Conservation (phyloP, 306 rosid genomes). For the Sicyos baderoa region DNA sequence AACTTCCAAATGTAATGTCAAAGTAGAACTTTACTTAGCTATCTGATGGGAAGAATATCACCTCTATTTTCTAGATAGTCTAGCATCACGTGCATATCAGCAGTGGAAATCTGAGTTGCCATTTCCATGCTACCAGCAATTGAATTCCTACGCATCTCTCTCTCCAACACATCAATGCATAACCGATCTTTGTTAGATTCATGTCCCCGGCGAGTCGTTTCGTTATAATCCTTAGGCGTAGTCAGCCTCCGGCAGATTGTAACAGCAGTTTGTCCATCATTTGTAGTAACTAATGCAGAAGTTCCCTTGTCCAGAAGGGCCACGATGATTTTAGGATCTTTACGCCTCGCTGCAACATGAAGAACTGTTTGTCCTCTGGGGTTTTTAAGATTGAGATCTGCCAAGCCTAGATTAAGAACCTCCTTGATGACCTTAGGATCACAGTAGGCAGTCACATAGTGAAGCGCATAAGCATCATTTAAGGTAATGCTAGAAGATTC, state of each 20-base stretch:
- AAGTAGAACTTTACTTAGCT: neutral
- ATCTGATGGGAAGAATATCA: slow-evolving; percentile 24
- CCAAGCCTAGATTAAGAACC: slow-evolving; percentile 49
- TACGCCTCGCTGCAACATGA: slow-evolving; percentile 87
- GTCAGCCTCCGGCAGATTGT: slow-evolving; percentile 81
- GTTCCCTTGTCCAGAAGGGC: slow-evolving; percentile 64
- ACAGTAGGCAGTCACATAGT: slow-evolving; percentile 76
- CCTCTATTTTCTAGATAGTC: slow-evolving; percentile 81
- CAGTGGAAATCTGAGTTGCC: slow-evolving; percentile 37
- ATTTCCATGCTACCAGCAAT: slow-evolving; percentile 32
- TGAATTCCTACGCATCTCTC: slow-evolving; percentile 72
- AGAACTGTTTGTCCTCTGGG: slow-evolving; percentile 55
- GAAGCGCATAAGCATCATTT: slow-evolving; percentile 67
- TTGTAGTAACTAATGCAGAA: slow-evolving; percentile 46
- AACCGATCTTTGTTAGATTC: slow-evolving; percentile 73
- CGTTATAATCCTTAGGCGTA: slow-evolving; percentile 57
- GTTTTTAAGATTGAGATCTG: slow-evolving; percentile 43
- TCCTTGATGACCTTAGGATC: slow-evolving; percentile 76
- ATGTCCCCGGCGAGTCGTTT: slow-evolving; percentile 38
- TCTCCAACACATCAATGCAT: slow-evolving; percentile 72
- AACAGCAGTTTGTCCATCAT: slow-evolving; percentile 74
- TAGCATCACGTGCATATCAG: slow-evolving; percentile 54
- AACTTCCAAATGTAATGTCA: neutral
- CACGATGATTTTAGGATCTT: slow-evolving; percentile 61
- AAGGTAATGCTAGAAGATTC: slow-evolving; percentile 71